Percentiles rank a stretch among this genome's conserved stretches.
Evolutionary conservation across 1,284 basidiomycete genomes (phyloP).

Genomic region (Cryptococcus depauperatus): DNA sequence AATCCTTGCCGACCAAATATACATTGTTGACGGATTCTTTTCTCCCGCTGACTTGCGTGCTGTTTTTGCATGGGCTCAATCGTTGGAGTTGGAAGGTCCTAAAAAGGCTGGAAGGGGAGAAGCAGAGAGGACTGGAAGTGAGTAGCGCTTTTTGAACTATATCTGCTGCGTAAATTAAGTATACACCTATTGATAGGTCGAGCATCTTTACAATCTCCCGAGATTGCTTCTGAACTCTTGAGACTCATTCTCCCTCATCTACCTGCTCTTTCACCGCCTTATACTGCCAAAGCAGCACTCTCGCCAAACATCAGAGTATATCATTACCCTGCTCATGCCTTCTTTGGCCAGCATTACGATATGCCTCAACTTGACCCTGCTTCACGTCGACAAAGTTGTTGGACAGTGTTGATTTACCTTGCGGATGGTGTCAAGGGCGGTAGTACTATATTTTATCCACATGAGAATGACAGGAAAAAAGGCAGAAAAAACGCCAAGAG

Average conservation of each 20-base stretch:
- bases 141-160: conserved; percentile 13
- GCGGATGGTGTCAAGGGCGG: conserved; percentile 68
- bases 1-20: conserved; percentile 58
- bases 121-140: conserved; percentile 66
- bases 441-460: conserved; percentile 64
- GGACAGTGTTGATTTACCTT: conserved; percentile 72
- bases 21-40: conserved; percentile 51
- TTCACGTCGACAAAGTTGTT: conserved; percentile 46
- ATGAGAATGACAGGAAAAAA: conserved; percentile 15
- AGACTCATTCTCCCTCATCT: conserved; percentile 54
- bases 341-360: conserved; percentile 34
- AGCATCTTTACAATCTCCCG: conserved; percentile 54
- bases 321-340: conserved; percentile 28
- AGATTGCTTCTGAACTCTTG: conserved; percentile 57
- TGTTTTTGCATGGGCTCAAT: conserved; percentile 57
- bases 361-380: conserved; percentile 13
- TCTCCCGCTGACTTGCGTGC: conserved; percentile 15
- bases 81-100: conserved; percentile 55
- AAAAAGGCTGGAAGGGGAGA: conserved; percentile 69
- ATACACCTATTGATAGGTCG: conserved; percentile 49
- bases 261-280: conserved; percentile 34
- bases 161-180: neutral
- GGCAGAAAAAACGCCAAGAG: neutral
- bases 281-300: conserved; percentile 15
- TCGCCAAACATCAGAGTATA: conserved; percentile 45